Conservation (phyloP, 2,329 filamentous ascomycete genomes). For the Emmonsiellopsis sp. region DNA sequence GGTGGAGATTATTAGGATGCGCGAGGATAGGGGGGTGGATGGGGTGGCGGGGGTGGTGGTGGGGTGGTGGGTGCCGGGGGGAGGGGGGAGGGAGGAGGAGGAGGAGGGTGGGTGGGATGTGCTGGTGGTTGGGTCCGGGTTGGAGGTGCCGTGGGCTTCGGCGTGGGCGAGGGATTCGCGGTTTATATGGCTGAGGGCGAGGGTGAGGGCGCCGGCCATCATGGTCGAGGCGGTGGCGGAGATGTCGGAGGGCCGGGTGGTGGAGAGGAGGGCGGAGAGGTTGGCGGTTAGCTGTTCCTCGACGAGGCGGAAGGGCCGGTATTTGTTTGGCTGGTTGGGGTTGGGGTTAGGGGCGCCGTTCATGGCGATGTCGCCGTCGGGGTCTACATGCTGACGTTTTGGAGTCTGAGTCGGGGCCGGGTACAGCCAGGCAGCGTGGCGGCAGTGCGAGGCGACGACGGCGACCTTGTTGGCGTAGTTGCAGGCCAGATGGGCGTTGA, state of each 20-base stretch:
- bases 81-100: slow-evolving; percentile 8
- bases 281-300: slow-evolving; percentile 70
- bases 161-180: slow-evolving; percentile 61
- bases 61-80: slow-evolving; percentile 14
- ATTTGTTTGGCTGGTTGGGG: slow-evolving; percentile 65
- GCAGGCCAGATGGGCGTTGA: slow-evolving; percentile 91
- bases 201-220: slow-evolving; percentile 80
- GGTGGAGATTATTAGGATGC: slow-evolving; percentile 83
- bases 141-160: slow-evolving; percentile 43
- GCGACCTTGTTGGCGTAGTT: slow-evolving; percentile 90
- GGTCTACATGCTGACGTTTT: slow-evolving; percentile 1
- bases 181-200: slow-evolving; percentile 84
- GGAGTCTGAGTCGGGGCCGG: slow-evolving; percentile 41
- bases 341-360: slow-evolving; percentile 30
- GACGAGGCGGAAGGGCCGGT: slow-evolving; percentile 79
- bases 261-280: slow-evolving; percentile 64
- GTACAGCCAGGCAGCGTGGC: slow-evolving; percentile 83
- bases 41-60: slow-evolving; percentile 36
- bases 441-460: slow-evolving; percentile 78
- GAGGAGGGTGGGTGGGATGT: slow-evolving; percentile 10
- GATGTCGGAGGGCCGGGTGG: slow-evolving; percentile 55
- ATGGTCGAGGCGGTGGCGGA: slow-evolving; percentile 62
- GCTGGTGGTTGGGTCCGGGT: slow-evolving; percentile 15
- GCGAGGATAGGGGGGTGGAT: slow-evolving; percentile 51
- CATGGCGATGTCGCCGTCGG: slow-evolving; percentile 51